Evolutionary conservation across 1,139 yeast genomes (phyloP), one percentile per base, ranked within the genome.

Genomic region (Candida pseudocylindracea): DNA sequence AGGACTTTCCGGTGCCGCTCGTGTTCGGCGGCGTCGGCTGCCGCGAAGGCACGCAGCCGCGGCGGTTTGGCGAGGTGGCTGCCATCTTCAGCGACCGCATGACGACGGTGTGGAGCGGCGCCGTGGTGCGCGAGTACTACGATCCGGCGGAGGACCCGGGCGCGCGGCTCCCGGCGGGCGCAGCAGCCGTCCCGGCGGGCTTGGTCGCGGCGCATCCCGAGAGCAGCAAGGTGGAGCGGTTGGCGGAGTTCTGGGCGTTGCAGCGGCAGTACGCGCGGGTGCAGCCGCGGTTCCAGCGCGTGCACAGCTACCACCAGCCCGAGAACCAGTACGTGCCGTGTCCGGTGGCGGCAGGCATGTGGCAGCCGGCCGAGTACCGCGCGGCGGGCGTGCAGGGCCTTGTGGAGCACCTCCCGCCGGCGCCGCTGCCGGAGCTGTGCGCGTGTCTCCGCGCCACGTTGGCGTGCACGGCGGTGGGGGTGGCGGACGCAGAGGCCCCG

Each of bases 21-120:
- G 67, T 69, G 42, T 67, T 69, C 44, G 66, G 73, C 34, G 78
- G 69, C 41, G 69, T 61, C 51, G 76, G 76, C 7, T 70, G 78
- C 45, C 69, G 69, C 41, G 20, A 15, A 4, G 38, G 42, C 4
- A 53, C 57, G 12, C 50, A 58, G 35, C 73, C 73, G 24, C 52
- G 76, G 33, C 74, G 74, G 1, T 69, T 69, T 41, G 67, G 73
- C 3, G 60, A 56, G 35, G 48, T 57, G 11, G 61, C 55, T 35
- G 55, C 57, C 4, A 37, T 57, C 12, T 56, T 46, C 36, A 57
- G 60, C 1, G 37, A 46, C 27, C 43, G 49, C 4, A 57, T 57
- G 63, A 36, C 52, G 4, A 46, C 48, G 29, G 57, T 55, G 6
- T 57, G 61, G 61, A 54, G 60, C 2, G 63, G 63, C 1, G 63